These are phyloP conservation scores for Aechmea fasciata DNA, from an alignment of 176 grass and related monocot species.

Conservation along the genomic window DNA sequence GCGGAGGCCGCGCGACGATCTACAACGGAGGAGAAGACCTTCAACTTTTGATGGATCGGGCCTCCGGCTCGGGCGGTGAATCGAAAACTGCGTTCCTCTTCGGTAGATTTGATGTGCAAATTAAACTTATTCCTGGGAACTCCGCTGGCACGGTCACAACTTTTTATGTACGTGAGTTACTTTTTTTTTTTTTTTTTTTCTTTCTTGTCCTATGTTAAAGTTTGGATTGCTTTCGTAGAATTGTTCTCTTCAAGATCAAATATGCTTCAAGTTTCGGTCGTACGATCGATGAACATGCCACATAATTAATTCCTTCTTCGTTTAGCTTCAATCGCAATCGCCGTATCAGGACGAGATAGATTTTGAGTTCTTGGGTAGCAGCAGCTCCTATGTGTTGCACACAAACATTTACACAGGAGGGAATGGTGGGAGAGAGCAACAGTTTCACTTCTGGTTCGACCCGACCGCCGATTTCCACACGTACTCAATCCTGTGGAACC, in stretches of 20 bases:
- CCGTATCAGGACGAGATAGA: conserved; percentile 20
- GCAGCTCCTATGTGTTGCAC: conserved; percentile 9
- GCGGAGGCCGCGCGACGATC: conserved; percentile 3
- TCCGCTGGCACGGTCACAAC: conserved; percentile 20
- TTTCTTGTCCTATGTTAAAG: neutral
- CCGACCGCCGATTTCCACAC: conserved; percentile 24
- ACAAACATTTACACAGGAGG: conserved; percentile 26
- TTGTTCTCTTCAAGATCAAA: too few relatives aligned
- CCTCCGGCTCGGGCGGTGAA: conserved; percentile 11
- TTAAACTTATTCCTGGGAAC: conserved; percentile 20
- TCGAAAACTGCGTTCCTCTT: conserved; percentile 19
- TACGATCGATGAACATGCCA: too few relatives aligned
- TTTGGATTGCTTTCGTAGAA: neutral
- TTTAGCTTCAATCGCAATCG: conserved; percentile 20
- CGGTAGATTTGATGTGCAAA: conserved; percentile 24
- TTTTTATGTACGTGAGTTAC: conserved; percentile 14
- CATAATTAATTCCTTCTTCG: neutral
- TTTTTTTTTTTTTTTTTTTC: too few relatives aligned
- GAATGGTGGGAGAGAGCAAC: conserved; percentile 21
- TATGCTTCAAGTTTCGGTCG: too few relatives aligned
- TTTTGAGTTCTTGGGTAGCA: conserved; percentile 34
- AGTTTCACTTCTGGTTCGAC: conserved; percentile 19
- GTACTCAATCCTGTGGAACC: conserved; percentile 30
- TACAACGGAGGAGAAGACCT: conserved; percentile 15
- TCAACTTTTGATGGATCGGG: conserved; percentile 22